phyloP scores from a whole-genome alignment of 768 basidiomycete genomes.

The Boletus subcaerulescens region DNA sequence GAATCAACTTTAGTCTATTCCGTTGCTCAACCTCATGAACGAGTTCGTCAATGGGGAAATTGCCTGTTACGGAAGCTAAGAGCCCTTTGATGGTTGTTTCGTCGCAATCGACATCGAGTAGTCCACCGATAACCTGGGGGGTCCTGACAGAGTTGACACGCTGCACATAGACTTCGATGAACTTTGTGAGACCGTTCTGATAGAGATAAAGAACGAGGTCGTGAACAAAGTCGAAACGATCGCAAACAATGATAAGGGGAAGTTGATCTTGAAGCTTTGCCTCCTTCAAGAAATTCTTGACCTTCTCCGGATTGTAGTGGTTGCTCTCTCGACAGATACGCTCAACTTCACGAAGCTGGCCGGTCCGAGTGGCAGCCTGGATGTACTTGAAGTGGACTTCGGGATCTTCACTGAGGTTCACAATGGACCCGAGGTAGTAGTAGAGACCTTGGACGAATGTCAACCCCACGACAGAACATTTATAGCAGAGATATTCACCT shows the following conservation, averaged over 20 bases:
- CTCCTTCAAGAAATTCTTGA: slow-evolving; percentile 99
- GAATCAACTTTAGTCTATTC: slow-evolving; percentile 93
- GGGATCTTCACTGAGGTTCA: slow-evolving; percentile 93
- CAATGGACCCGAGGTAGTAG: slow-evolving; percentile 97
- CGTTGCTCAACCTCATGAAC: slow-evolving; percentile 96
- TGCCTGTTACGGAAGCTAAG: slow-evolving; percentile 91
- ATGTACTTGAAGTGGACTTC: slow-evolving; percentile 99
- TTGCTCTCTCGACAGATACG: slow-evolving; percentile 98
- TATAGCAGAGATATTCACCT: slow-evolving; percentile 42
- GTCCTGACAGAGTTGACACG: slow-evolving; percentile 96
- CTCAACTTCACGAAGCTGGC: slow-evolving; percentile 98
- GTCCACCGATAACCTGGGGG: slow-evolving; percentile 93
- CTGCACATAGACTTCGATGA: slow-evolving; percentile 99
- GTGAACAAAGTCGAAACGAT: slow-evolving; percentile 99
- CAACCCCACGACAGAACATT: neutral
- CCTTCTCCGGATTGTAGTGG: slow-evolving; percentile 97
- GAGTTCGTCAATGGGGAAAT: slow-evolving; percentile 97
- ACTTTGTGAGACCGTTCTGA: slow-evolving; percentile 93
- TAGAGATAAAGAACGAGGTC: slow-evolving; percentile 98
- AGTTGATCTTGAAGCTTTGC: slow-evolving; percentile 95
- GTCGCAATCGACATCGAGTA: slow-evolving; percentile 97
- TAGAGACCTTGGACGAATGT: slow-evolving; percentile 63
- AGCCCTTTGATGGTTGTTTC: slow-evolving; percentile 93
- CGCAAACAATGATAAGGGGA: slow-evolving; percentile 99
- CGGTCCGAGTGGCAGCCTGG: slow-evolving; percentile 96